Base-by-base conservation (phyloP, 495 filamentous ascomycete species). In the Xylona heveae region DNA sequence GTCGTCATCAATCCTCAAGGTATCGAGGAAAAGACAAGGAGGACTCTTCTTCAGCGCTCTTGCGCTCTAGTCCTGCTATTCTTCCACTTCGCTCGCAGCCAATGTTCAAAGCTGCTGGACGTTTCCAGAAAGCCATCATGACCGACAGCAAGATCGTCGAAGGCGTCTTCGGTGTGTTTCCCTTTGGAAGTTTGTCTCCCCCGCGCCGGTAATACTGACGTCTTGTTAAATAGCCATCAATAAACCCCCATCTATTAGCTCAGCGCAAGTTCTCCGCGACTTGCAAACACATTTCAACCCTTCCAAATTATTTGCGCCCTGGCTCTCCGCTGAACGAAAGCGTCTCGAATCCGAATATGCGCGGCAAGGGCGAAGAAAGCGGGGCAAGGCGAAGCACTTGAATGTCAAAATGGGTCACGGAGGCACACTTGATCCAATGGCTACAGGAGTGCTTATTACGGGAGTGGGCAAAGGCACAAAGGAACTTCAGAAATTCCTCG, bases 351-450 rank as follows among this genome's bases (percentile, higher is more conserved):
- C 50, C 5, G 68, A 85, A 39, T 57, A 45, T 15, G 48, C 55
- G 6, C 60, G 50, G 45, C 64, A 74, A 48, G 59, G 58, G 24
- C 64, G 65, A 14, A 55, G 65, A 36, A 54, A 61, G 28, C 42
- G 43, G 31, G 47, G 52, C 23, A 70, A 69, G 51, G 45, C 53
- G 25, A 42, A 55, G 22, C 52, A 61, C 0, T 37, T 76, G 5
- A 62, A 78, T 36, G 74, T 95, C 38, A 99, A 99, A 57, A 75
- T 95, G 42, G 88, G 88, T 13, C 88, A 99, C 55, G 88, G 90
- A 21, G 88, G 88, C 20, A 99, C 88, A 0, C 64, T 99, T 3
- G 88, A 99, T 44, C 88, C 88, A 2, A 65, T 94, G 40, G 88
- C 88, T 9, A 91, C 80, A 1, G 88, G 88, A 16, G 80, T 99